Evolutionary conservation across 805 yeast genomes (phyloP).

Genomic region (Starmerella cellae): DNA sequence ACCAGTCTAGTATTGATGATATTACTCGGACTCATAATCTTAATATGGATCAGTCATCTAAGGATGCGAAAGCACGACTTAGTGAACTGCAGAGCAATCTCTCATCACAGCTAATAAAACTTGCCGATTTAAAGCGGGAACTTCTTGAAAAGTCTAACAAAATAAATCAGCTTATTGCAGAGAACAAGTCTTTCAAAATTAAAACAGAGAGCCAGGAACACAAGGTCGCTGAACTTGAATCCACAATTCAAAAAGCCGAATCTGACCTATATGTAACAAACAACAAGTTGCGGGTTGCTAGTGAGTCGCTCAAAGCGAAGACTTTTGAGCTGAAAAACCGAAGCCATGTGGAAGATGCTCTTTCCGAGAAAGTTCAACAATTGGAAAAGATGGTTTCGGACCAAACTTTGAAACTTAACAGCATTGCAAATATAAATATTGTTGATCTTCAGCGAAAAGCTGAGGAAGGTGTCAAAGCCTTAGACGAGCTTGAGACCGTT

Average conservation of each 20-base stretch:
- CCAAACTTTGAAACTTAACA: slow-evolving; percentile 1
- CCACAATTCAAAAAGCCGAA: not conserved
- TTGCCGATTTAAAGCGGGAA: not conserved
- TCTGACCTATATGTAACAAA: not conserved
- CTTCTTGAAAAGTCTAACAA: not conserved
- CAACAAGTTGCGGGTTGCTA: not conserved
- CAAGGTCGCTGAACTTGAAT: not conserved
- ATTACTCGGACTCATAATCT: not conserved
- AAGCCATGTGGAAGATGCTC: slow-evolving; percentile 1
- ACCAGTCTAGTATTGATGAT: not conserved
- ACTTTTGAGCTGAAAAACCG: not conserved
- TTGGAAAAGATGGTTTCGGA: not conserved
- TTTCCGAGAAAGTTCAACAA: not conserved
- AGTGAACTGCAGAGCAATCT: not conserved
- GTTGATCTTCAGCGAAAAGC: not conserved
- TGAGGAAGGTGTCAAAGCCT: not conserved
- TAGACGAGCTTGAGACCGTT: not conserved
- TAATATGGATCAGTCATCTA: not conserved
- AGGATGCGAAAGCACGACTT: not conserved
- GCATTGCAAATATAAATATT: not conserved
- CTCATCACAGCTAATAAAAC: not conserved
- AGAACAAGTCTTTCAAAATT: not conserved
- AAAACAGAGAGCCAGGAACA: not conserved
- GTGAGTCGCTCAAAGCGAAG: not conserved
- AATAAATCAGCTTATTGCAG: not conserved